Base-by-base conservation (phyloP, 441 rosid species). In the Sinapis alba region DNA sequence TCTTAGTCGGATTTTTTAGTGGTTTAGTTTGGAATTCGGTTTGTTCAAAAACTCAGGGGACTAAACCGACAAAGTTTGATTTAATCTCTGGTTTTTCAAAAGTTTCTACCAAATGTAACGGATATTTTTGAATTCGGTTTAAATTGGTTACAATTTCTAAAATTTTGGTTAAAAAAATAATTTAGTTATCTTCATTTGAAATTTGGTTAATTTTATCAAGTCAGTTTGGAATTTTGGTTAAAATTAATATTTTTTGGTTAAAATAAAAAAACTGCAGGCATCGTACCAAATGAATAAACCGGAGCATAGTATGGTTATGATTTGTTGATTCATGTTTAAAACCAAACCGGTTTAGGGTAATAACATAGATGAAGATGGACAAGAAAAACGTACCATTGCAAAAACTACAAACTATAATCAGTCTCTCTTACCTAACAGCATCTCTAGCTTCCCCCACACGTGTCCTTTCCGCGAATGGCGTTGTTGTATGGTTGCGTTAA, bases 401-500 rank as follows among this genome's bases (percentile, higher is more conserved):
- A 43, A 43, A 43, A 43, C 16, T 13, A 41, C 0, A 38, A 76
- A 69, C 79, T 11, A 62, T 69, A 65, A 62, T 69, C 74, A 63
- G 60, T 41, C 28, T 62, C 66, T 43, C 41, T 43, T n/a, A 57
- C 67, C 72, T 32, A 70, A 64, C 62, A 71, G 73, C 28, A 7
- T 9, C 75, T 61, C 54, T 10, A 63, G 74, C 69, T 75, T 62
- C 21, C 19, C 21, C 69, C 66, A n/a, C 79, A 77, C 80, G 76
- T 77, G 80, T 77, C 80, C 7, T 24, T 2, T 3, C 45, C 41
- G 65, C 79, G 75, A 63, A 76, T 32, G 62, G 24, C 59, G 38
- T 62, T 38, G 43, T 18, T 54, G 56, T 47, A 6, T 75, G 18
- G 71, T 43, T 76, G 66, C 71, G 53, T 63, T 69, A 28, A 69